phyloP scores from a whole-genome alignment of 2,329 filamentous ascomycete genomes.

The Escovopsis sp. region DNA sequence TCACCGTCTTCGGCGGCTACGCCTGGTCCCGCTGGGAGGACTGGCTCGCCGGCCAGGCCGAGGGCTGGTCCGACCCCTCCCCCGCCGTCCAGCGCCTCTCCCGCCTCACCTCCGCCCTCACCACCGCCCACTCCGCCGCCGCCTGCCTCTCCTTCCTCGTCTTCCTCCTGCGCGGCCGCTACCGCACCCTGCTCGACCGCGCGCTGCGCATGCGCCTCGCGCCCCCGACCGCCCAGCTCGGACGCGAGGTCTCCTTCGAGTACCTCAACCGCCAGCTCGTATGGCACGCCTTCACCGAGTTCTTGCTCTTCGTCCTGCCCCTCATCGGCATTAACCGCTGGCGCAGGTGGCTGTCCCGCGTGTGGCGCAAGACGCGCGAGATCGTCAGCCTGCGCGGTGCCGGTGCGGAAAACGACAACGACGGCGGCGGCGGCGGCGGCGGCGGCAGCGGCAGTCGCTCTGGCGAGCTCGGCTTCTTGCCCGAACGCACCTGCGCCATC shows the following conservation, averaged over 20 bases:
- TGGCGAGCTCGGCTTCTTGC: conserved; percentile 75
- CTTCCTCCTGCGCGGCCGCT: conserved; percentile 81
- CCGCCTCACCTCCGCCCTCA: conserved; percentile 50
- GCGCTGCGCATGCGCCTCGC: conserved; percentile 71
- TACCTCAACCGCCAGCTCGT: conserved; percentile 95
- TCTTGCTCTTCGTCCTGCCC: conserved; percentile 90
- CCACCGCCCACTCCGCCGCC: conserved; percentile 64
- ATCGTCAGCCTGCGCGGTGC: no score
- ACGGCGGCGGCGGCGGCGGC: conserved; percentile 29
- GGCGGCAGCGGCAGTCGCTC: conserved; percentile 36
- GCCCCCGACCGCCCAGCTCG: conserved; percentile 71
- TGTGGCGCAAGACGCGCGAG: conserved; percentile 68
- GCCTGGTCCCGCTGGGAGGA: conserved; percentile 86
- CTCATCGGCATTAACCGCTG: conserved; percentile 90
- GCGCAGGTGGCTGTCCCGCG: conserved; percentile 73
- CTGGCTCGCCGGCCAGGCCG: conserved; percentile 63
- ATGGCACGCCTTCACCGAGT: conserved; percentile 99
- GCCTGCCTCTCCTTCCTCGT: conserved; percentile 76
- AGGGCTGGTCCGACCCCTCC: conserved; percentile 50
- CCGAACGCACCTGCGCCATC: conserved; percentile 88
- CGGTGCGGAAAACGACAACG: conserved; percentile 21
- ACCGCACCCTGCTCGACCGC: conserved; percentile 80
- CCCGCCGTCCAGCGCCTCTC: conserved; percentile 42
- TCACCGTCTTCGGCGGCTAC: conserved; percentile 80
- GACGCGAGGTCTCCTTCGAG: conserved; percentile 88